Conservation (phyloP, 306 rosid species). For the Vigna unguiculata region DNA sequence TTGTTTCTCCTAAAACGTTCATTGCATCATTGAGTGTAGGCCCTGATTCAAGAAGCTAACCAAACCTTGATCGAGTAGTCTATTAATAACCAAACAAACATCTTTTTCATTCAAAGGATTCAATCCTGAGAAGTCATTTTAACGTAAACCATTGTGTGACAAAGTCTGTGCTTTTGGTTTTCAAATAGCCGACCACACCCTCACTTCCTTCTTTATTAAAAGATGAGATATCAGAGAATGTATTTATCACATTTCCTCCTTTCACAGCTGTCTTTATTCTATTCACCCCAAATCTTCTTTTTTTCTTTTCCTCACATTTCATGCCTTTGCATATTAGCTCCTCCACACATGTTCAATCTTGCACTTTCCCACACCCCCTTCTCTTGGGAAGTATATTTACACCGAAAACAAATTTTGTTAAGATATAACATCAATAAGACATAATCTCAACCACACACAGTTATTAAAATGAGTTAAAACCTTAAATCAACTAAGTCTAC, state of each 20-base stretch:
- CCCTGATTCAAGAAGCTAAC: conserved; percentile 16
- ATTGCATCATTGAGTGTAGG: not conserved
- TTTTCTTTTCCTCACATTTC: conserved; percentile 50
- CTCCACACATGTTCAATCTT: too few species aligned
- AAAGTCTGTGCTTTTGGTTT: conserved; percentile 38
- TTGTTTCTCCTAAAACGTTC: not conserved
- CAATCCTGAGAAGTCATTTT: conserved; percentile 6
- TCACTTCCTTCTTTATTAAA: conserved; percentile 43
- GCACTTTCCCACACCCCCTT: too few species aligned
- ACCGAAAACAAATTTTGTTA: too few species aligned
- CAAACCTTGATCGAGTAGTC: conserved; percentile 3
- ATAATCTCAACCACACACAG: too few species aligned
- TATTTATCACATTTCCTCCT: conserved; percentile 51
- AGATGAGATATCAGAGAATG: conserved; percentile 47
- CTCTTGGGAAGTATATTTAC: too few species aligned
- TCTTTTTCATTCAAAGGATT: conserved; percentile 35
- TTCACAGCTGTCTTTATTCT: conserved; percentile 63
- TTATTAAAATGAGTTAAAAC: too few species aligned
- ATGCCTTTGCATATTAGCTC: too few species aligned
- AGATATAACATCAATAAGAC: too few species aligned
- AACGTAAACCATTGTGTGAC: conserved; percentile 5
- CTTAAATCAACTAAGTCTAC: too few species aligned
- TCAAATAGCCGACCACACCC: conserved; percentile 18
- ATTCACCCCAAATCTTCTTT: conserved; percentile 38
- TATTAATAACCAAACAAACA: conserved; percentile 4